Percentiles rank a stretch among this genome's conserved stretches.
Evolutionary conservation across 2,329 filamentous ascomycete species (phyloP).

Genomic region (Stagonosporopsis vannaccii): DNA sequence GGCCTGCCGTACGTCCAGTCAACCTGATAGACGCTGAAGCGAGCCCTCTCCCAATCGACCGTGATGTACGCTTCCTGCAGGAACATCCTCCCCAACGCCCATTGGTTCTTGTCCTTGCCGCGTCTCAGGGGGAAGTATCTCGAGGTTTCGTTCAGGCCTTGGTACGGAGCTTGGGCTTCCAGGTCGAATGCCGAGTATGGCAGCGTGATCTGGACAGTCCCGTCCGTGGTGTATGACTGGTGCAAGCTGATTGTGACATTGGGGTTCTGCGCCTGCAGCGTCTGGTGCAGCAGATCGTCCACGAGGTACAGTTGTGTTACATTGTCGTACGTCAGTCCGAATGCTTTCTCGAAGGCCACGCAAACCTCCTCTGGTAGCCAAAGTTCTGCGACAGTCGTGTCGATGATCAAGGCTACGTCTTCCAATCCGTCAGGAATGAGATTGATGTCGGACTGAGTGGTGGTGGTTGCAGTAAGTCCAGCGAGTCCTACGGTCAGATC

Average conservation of each 20-base stretch:
- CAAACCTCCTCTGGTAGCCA: constrained; percentile 63
- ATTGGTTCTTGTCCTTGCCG: constrained; percentile 60
- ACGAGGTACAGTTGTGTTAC: constrained; percentile 71
- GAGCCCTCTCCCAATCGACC: constrained; percentile 57
- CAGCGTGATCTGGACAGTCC: constrained; percentile 54
- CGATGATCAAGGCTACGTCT: constrained; percentile 55
- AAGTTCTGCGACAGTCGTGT: constrained; percentile 58
- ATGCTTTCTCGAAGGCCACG: constrained; percentile 67
- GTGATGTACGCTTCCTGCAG: constrained; percentile 70
- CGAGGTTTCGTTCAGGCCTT: constrained; percentile 65
- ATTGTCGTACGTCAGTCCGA: constrained; percentile 71
- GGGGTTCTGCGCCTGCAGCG: constrained; percentile 53
- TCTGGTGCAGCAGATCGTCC: constrained; percentile 63
- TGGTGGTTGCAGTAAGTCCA: constrained; percentile 46
- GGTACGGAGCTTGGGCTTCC: constrained; percentile 56
- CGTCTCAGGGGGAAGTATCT: constrained; percentile 72
- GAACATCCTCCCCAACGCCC: constrained; percentile 72
- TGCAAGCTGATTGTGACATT: constrained; percentile 55
- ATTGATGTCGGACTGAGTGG: constrained; percentile 38
- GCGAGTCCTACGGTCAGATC: constrained; percentile 66
- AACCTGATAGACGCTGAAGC: constrained; percentile 56
- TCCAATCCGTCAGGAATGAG: constrained; percentile 38
- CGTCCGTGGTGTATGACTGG: constrained; percentile 41
- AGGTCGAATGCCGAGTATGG: constrained; percentile 61
- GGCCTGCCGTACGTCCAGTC: constrained; percentile 41